Evolutionary conservation across 2,329 filamentous ascomycete species (phyloP).

Genomic region (Diaporthe humulicola): DNA sequence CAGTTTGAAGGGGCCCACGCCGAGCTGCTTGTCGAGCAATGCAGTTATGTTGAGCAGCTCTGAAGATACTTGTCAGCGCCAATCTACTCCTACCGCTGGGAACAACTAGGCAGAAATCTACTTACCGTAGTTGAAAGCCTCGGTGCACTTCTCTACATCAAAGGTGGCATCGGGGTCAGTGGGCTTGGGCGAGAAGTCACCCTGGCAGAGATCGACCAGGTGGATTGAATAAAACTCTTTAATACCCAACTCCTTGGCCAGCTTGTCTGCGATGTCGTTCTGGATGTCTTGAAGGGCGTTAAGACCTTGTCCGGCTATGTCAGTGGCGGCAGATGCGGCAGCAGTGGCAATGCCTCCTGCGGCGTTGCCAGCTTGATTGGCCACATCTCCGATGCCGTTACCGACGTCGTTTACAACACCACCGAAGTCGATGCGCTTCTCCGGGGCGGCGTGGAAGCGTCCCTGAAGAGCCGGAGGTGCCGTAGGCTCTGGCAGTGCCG

Average conservation of each 20-base stretch:
- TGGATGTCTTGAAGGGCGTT: slow-evolving; percentile 42
- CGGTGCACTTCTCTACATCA: slow-evolving; percentile 46
- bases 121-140: slow-evolving; percentile 40
- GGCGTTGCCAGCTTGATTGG: slow-evolving; percentile 11
- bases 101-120: background rate
- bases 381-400: slow-evolving; percentile 1
- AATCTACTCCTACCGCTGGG: background rate
- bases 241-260: slow-evolving; percentile 48
- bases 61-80: slow-evolving; percentile 19
- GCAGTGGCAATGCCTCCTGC: slow-evolving; percentile 35
- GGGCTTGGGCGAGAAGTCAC: slow-evolving; percentile 46
- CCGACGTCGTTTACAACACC: slow-evolving; percentile 42
- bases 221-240: slow-evolving; percentile 52
- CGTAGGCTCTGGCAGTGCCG: slow-evolving; percentile 37
- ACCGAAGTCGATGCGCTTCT: slow-evolving; percentile 42
- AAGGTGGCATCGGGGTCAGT: slow-evolving; percentile 42
- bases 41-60: slow-evolving; percentile 41
- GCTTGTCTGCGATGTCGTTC: slow-evolving; percentile 42
- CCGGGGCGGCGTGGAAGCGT: slow-evolving; percentile 42
- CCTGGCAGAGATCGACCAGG: slow-evolving; percentile 48
- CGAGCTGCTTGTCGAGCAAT: slow-evolving; percentile 41
- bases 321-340: slow-evolving; percentile 32
- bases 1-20: slow-evolving; percentile 41
- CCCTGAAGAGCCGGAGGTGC: slow-evolving; percentile 45
- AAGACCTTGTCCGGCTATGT: slow-evolving; percentile 40